Evolutionary conservation across 2,329 filamentous ascomycete species (phyloP), one percentile per base, ranked within the genome.

Genomic region (Tricladium varicosporioides): DNA sequence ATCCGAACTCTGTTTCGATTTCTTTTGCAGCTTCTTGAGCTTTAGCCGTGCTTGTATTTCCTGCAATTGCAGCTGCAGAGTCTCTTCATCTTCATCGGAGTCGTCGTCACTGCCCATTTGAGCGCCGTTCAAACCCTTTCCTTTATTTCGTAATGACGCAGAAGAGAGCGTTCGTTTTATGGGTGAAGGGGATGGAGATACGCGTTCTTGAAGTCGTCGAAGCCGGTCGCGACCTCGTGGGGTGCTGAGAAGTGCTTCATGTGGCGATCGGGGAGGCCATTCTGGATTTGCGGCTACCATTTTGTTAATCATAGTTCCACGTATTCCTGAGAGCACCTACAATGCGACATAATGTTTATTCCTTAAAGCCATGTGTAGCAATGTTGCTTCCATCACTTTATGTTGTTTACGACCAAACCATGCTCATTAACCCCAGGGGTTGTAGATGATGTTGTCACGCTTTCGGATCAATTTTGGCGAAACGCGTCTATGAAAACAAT

Each of bases 1-100:
- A 54, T 63, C 65, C 47, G 63, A 65, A 54, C 66, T 44, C 62
- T 74, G 60, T 58, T 69, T 61, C 57, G 78, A 74, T 68, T 79
- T 83, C 69, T 86, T 87, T 71, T 94, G 89, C 13, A 97, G 76
- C 68, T 88, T 92, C 73, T 97, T 97, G 62, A 97, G 74, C 72
- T 88, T 94, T 52, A 97, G 75, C 59, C 88, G 87, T 5, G 92
- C 91, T 72, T 97, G 87, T 57, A 99, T 96, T 54, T 90, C 91
- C 62, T 92, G 86, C 5, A 97, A 77, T 70, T 96, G 87, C 60
- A 99, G 76, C 69, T 95, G 85, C 33, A 97, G 75, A 1, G 86
- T 95, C 76, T 97, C 92, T 72, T 97, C 93, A 65, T 96, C 92
- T 5, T 75, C 76, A 2, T 78, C 75, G 14, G 47, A 69, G 22